Percentiles rank a stretch among this genome's conserved stretches.
Evolutionary conservation across 768 basidiomycete species (phyloP).

Genomic region (Pisolithus albus): DNA sequence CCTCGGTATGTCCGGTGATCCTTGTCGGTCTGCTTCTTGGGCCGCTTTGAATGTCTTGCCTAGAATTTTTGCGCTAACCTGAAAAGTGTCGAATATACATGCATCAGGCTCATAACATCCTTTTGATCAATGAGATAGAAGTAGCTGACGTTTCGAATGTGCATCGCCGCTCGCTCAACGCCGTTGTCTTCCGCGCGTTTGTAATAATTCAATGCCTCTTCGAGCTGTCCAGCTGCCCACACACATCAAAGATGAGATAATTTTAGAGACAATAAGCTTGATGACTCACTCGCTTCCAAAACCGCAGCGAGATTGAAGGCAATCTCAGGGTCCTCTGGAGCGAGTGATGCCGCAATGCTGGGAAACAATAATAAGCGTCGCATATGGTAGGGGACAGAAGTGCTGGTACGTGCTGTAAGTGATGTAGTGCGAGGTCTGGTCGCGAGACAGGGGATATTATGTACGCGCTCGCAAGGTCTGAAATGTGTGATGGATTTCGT

Average conservation of each 20-base stretch:
- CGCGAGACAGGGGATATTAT: conserved; percentile 73
- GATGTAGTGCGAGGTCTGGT: conserved; percentile 82
- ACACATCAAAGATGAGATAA: conserved; percentile 22
- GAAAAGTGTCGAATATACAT: conserved; percentile 11
- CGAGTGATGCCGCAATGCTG: conserved; percentile 76
- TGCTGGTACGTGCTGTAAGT: conserved; percentile 55
- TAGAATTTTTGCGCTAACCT: conserved; percentile 80
- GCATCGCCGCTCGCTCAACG: conserved; percentile 74
- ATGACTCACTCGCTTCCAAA: conserved; percentile 73
- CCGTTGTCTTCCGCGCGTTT: conserved; percentile 71
- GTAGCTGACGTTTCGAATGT: conserved; percentile 70
- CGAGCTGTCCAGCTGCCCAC: conserved; percentile 62
- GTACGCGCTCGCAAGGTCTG: conserved; percentile 86
- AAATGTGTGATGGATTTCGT: conserved; percentile 16
- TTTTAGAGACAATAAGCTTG: conserved; percentile 31
- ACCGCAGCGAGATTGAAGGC: conserved; percentile 89
- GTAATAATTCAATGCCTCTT: conserved; percentile 77
- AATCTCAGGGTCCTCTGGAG: conserved; percentile 86
- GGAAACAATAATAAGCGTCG: conserved; percentile 27
- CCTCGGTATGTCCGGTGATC: conserved; percentile 29
- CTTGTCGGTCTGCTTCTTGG: conserved; percentile 27
- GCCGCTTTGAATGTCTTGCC: conserved; percentile 51
- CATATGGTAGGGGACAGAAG: conserved; percentile 22
- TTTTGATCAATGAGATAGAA: conserved; percentile 11
- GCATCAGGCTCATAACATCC: conserved; percentile 3